These are phyloP conservation scores for Cyberlindnera suaveolens DNA, from an alignment of 805 yeast genomes.

Conservation along the genomic window DNA sequence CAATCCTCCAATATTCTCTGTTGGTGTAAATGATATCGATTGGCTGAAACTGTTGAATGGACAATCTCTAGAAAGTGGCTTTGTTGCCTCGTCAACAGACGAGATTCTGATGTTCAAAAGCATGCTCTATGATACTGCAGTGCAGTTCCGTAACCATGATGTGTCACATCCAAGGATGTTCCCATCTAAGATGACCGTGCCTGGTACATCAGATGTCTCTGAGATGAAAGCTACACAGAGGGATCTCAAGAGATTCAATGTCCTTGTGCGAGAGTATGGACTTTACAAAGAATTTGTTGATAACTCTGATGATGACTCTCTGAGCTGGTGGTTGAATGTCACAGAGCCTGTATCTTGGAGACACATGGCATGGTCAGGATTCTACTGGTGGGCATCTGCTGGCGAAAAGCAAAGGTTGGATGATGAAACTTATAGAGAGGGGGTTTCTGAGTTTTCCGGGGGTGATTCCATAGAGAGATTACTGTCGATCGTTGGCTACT, in stretches of 20 bases:
- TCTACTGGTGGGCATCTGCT: conserved; percentile 86
- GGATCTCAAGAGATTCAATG: conserved; percentile 31
- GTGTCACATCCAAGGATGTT: conserved; percentile 4
- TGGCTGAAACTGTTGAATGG: conserved; percentile 24
- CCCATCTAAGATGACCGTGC: conserved; percentile 6
- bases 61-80: conserved; percentile 24
- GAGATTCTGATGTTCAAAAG: conserved; percentile 52
- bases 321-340: conserved; percentile 39
- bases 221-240: conserved; percentile 28
- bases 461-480: conserved; percentile 20
- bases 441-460: conserved; percentile 16
- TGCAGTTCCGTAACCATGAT: conserved; percentile 17
- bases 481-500: conserved; percentile 40
- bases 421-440: conserved; percentile 36
- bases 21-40: conserved; percentile 53
- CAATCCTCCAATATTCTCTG: conserved; percentile 51
- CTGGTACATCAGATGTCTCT: conserved; percentile 5
- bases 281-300: conserved; percentile 2
- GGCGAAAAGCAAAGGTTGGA: conserved; percentile 48
- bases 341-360: conserved; percentile 49
- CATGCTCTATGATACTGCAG: conserved; percentile 42
- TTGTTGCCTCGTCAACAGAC: conserved; percentile 61
- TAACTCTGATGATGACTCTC: conserved; percentile 9
- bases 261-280: conserved; percentile 21
- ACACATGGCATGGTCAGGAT: conserved; percentile 60